Evolutionary conservation across 2,329 filamentous ascomycete species (phyloP).

Genomic region (Neurospora sp.): DNA sequence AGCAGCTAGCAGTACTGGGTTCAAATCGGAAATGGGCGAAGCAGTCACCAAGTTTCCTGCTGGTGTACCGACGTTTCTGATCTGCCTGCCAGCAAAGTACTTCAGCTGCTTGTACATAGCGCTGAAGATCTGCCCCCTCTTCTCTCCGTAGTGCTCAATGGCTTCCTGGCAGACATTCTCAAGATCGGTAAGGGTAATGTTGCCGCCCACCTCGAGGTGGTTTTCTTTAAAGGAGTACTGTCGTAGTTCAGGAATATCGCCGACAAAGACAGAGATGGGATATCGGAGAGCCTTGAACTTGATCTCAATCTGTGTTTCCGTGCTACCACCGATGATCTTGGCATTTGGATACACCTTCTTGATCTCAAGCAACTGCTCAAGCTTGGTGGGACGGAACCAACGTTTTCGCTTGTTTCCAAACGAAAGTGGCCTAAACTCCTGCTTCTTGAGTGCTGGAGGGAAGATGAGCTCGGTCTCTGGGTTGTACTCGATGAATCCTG

Average conservation of each 20-base stretch:
- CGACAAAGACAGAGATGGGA: conserved; percentile 79
- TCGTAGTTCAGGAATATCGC: conserved; percentile 81
- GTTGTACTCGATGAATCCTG: conserved; percentile 89
- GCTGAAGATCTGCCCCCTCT: conserved; percentile 68
- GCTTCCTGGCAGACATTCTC: conserved; percentile 77
- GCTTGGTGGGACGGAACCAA: conserved; percentile 83
- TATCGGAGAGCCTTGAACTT: conserved; percentile 96
- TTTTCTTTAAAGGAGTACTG: conserved; percentile 73
- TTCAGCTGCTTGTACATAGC: conserved; percentile 88
- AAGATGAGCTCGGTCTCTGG: conserved; percentile 94
- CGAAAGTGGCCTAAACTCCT: conserved; percentile 69
- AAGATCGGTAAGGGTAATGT: conserved; percentile 83
- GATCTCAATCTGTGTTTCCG: conserved; percentile 95
- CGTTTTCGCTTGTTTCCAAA: conserved; percentile 92
- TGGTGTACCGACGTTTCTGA: conserved; percentile 93
- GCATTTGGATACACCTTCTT: conserved; percentile 76
- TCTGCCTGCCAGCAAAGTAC: conserved; percentile 91
- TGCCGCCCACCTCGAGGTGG: conserved; percentile 84
- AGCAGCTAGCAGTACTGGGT: conserved; percentile 84
- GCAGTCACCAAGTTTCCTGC: conserved; percentile 92
- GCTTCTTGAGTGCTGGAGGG: conserved; percentile 72
- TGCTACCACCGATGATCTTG: conserved; percentile 92
- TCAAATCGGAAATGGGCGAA: conserved; percentile 91
- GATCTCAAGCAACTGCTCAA: conserved; percentile 83
- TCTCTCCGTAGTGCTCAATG: conserved; percentile 63